Conservation (phyloP, 495 filamentous ascomycete genomes). For the Rhypophila decipiens region DNA sequence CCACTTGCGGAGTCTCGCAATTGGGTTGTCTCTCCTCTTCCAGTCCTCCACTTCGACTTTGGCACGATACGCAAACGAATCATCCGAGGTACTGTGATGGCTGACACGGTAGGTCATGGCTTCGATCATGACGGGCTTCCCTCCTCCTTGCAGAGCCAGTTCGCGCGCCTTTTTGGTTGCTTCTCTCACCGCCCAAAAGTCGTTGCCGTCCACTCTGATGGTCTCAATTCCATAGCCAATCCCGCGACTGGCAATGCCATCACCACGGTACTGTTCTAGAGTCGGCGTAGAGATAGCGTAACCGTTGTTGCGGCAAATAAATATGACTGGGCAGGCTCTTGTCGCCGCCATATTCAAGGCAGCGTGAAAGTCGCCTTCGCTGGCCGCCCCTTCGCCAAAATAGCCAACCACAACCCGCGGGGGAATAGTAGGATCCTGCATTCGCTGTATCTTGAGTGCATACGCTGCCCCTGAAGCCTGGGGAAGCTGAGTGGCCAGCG, state of each 20-base stretch:
- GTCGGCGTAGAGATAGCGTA: slow-evolving; percentile 95
- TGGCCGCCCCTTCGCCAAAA: slow-evolving; percentile 97
- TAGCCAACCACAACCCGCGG: slow-evolving; percentile 78
- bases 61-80: slow-evolving; percentile 93
- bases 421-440: slow-evolving; percentile 58
- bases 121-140: slow-evolving; percentile 80
- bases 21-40: slow-evolving; percentile 93
- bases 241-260: slow-evolving; percentile 93
- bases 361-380: slow-evolving; percentile 96
- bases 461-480: slow-evolving; percentile 93
- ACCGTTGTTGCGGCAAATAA: slow-evolving; percentile 96
- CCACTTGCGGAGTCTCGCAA: slow-evolving; percentile 86
- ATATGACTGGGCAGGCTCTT: slow-evolving; percentile 81
- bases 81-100: slow-evolving; percentile 97
- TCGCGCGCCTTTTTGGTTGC: slow-evolving; percentile 71
- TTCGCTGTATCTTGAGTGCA: slow-evolving; percentile 78
- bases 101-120: slow-evolving; percentile 97
- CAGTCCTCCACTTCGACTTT: slow-evolving; percentile 94
- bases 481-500: slow-evolving; percentile 91
- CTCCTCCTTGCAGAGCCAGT: slow-evolving; percentile 70
- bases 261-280: slow-evolving; percentile 91
- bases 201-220: slow-evolving; percentile 93
- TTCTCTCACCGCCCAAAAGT: slow-evolving; percentile 89
- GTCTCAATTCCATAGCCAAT: slow-evolving; percentile 97
- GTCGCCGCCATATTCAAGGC: slow-evolving; percentile 96